A percentile compares a stretch with the other conserved stretches of the same genome.
These are phyloP conservation scores for Populus euphratica DNA, from an alignment of 345 rosid genomes.

Conservation along the genomic window DNA sequence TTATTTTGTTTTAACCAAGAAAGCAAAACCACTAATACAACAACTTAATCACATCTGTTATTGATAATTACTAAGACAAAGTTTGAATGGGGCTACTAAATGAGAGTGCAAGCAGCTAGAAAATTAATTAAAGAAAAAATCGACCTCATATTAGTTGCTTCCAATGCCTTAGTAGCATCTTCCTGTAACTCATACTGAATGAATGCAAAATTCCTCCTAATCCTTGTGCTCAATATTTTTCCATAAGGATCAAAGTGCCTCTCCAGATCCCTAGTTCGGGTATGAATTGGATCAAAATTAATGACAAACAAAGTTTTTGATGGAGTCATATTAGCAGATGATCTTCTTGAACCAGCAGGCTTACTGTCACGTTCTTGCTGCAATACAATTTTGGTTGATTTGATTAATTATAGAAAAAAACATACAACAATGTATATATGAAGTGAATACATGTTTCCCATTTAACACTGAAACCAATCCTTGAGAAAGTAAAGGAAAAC, in stretches of 20 bases:
- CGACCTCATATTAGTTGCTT: slow-evolving; percentile 69
- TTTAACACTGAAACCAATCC: neutral
- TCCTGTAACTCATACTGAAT: slow-evolving; percentile 77
- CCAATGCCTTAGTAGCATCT: slow-evolving; percentile 77
- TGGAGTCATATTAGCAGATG: slow-evolving; percentile 54
- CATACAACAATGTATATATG: neutral
- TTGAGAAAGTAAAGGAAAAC: neutral
- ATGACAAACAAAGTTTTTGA: slow-evolving; percentile 85
- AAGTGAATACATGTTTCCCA: neutral
- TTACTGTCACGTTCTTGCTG: slow-evolving; percentile 69
- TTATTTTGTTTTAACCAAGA: neutral
- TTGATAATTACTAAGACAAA: neutral
- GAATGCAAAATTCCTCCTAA: slow-evolving; percentile 83
- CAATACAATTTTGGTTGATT: neutral
- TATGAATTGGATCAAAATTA: slow-evolving; percentile 67
- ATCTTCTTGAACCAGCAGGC: slow-evolving; percentile 58
- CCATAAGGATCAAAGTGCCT: slow-evolving; percentile 87
- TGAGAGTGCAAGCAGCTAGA: neutral
- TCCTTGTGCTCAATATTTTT: slow-evolving; percentile 70
- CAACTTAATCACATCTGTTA: neutral
- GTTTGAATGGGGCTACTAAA: neutral
- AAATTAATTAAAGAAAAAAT: neutral
- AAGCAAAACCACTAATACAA: neutral
- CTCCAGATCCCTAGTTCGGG: slow-evolving; percentile 77
- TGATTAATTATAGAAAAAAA: neutral